Percentiles rank a stretch among this genome's conserved stretches.
These are phyloP conservation scores for Tetracladium setigerum DNA, from an alignment of 495 filamentous ascomycete species.

Conservation along the genomic window DNA sequence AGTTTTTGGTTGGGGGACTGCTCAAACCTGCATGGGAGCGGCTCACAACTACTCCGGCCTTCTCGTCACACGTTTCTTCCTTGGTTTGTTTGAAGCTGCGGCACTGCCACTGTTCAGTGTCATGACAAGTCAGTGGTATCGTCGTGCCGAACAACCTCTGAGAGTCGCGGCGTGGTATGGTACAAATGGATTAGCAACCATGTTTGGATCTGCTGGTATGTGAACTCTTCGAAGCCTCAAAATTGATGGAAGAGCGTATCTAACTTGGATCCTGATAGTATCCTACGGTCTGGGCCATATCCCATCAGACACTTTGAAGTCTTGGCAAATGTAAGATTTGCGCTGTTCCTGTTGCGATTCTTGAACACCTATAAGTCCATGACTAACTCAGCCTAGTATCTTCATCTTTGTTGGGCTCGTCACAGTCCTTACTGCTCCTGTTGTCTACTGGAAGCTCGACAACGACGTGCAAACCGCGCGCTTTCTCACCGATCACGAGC, in stretches of 20 bases:
- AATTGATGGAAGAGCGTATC: too few species aligned
- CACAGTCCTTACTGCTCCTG: constrained; percentile 42
- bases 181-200: constrained; percentile 55
- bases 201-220: constrained; percentile 51
- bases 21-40: constrained; percentile 48
- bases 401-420: constrained; percentile 52
- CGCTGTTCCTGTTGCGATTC: not conserved
- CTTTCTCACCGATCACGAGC: constrained; percentile 45
- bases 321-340: constrained; percentile 54
- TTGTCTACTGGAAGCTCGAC: constrained; percentile 44
- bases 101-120: constrained; percentile 54
- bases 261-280: too few species aligned
- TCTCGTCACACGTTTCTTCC: constrained; percentile 48
- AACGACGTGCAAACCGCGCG: constrained; percentile 42
- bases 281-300: constrained; percentile 56
- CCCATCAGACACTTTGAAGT: constrained; percentile 36
- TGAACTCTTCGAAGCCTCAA: too few species aligned
- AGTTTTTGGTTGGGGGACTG: constrained; percentile 52
- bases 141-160: constrained; percentile 51
- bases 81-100: constrained; percentile 56
- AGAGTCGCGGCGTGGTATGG: constrained; percentile 61
- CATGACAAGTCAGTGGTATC: constrained; percentile 55
- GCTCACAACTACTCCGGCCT: constrained; percentile 41
- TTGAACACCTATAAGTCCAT: not conserved
- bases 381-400: constrained; percentile 42